A percentile compares a stretch with the other conserved stretches of the same genome.
Conservation (phyloP, 2,329 filamentous ascomycete genomes). For the Bipolaris zeicola region DNA sequence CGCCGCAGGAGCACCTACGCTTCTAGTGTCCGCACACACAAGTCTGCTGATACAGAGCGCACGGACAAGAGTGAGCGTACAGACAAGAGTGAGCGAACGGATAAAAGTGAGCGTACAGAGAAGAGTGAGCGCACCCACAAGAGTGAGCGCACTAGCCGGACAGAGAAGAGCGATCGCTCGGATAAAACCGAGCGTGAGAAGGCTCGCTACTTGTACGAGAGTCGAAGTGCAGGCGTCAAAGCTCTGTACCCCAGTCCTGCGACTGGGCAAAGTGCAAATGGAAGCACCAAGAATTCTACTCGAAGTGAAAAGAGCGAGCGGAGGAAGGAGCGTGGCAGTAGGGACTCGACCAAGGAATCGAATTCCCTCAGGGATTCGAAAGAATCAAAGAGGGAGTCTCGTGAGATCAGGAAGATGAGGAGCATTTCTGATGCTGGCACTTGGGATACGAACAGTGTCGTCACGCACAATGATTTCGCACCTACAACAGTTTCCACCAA, state of each 20-base stretch:
- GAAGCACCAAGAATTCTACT: slow-evolving; percentile 24
- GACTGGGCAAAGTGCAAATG: slow-evolving; percentile 16
- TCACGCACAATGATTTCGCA: slow-evolving; percentile 20
- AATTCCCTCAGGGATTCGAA: slow-evolving; percentile 12
- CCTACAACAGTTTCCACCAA: slow-evolving; percentile 24
- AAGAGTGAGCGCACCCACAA: slow-evolving; percentile 28
- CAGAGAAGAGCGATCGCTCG: slow-evolving; percentile 24
- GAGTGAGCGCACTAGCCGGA: slow-evolving; percentile 19
- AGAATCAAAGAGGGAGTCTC: slow-evolving; percentile 13
- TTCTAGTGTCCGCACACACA: slow-evolving; percentile 30
- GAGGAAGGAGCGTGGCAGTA: slow-evolving; percentile 23
- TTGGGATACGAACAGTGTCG: slow-evolving; percentile 34
- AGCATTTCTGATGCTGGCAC: slow-evolving; percentile 32
- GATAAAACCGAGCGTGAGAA: slow-evolving; percentile 32
- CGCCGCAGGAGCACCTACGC: slow-evolving; percentile 42
- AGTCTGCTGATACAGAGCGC: slow-evolving; percentile 27
- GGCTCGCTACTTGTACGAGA: slow-evolving; percentile 42
- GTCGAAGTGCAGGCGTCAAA: slow-evolving; percentile 47
- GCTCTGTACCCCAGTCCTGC: slow-evolving; percentile 43
- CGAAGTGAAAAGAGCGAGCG: slow-evolving; percentile 27
- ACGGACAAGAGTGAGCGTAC: slow-evolving; percentile 26
- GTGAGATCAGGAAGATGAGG: slow-evolving; percentile 13
- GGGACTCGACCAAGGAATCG: slow-evolving; percentile 23
- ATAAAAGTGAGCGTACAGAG: slow-evolving; percentile 23
- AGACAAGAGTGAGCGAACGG: slow-evolving; percentile 21